Base-by-base conservation (phyloP, 306 rosid species). In the Corylus americana region DNA sequence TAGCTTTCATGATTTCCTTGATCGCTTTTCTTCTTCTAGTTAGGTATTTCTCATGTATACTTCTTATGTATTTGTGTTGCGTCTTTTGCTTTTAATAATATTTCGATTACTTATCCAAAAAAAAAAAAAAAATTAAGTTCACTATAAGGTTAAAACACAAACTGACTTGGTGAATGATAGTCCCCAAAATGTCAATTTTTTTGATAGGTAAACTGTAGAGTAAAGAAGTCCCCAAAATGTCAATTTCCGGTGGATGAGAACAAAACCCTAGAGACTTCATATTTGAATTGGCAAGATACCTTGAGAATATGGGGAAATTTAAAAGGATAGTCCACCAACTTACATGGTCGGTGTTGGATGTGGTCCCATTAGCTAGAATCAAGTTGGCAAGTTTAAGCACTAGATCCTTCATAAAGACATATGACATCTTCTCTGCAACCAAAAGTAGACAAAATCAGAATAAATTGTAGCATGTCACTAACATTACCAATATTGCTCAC, bases 301-400 rank as follows among this genome's bases (percentile, higher is more conserved):
- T 51, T 73, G 76, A 51, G 76, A 70, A 68, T 14, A 45, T 20
- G 14, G 55, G 37, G 69, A 27, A 17, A 63, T 49, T 63, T 50
- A 81, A 55, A 2, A 68, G 50, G 55, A 55, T 58, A 53, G 69
- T 76, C 49, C 14, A 53, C 51, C 70, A 68, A 89, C 97, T 94
- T 92, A 87, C 97, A 86, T 87, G 85, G 80, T 87, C 83, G 31
- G 74, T 55, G 29, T 80, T 73, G 74, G 75, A 77, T 71, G 78
- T 78, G 72, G 83, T 87, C 71, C 82, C 86, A 16, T 66, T 64
- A 54, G 74, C 76, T 55, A 69, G 80, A 81, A 54, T 90, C 81
- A 82, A 83, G 78, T 88, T 90, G 77, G 94, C 92, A 77, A 95
- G 94, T 83, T 86, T 90, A 85, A 86, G 92, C 77, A 89, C 90